Base-by-base conservation (phyloP, 2,329 filamentous ascomycete genomes). In the Fusarium albidum region DNA sequence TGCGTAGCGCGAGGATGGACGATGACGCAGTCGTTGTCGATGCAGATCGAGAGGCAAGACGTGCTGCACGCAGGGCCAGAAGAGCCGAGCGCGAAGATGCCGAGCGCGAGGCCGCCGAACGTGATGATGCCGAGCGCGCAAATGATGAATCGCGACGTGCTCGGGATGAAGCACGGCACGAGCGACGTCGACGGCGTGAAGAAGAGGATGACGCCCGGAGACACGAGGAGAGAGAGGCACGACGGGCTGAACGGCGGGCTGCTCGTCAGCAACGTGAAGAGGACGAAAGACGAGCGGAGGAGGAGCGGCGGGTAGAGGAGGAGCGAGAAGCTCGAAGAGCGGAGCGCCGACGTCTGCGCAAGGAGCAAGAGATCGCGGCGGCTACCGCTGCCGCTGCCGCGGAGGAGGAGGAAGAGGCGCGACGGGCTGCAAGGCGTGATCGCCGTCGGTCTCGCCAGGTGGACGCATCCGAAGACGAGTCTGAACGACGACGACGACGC, bases 1-100 rank as follows among this genome's bases (percentile, higher is more conserved):
- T 65, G 26, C 55, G 78, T 5, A 84, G 82, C 32, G 76, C 73
- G 8, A 80, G 79, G 51, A 75, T 71, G 33, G 83, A 84, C 32
- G 79, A 71, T 12, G 81, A 80, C 25, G 73, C 69, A 9, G 70
- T 74, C 7, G 75, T 77, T 51, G 75, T 81, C 4, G 84, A 86
- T 13, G 77, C 79, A 26, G 84, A 87, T 11, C 76, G 79, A 21
- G 88, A 90, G 68, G 84, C 82, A 17, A 82, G 85, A 40, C 81
- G 81, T 37, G 84, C 83, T 26, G 85, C 85, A 50, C 84, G 87
- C n/a, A 82, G 81, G 49, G 80, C 84, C 2, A 81, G 78, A 44
- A 81, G 80, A 13, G 79, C 81, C 3, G 83, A 86, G 50, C 75
- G 73, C 8, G 75, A 77, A 38, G 78, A 76, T 7, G 77, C 77